Evolutionary conservation across 2,329 filamentous ascomycete genomes (phyloP).

Genomic region (Monosporascus sp.): DNA sequence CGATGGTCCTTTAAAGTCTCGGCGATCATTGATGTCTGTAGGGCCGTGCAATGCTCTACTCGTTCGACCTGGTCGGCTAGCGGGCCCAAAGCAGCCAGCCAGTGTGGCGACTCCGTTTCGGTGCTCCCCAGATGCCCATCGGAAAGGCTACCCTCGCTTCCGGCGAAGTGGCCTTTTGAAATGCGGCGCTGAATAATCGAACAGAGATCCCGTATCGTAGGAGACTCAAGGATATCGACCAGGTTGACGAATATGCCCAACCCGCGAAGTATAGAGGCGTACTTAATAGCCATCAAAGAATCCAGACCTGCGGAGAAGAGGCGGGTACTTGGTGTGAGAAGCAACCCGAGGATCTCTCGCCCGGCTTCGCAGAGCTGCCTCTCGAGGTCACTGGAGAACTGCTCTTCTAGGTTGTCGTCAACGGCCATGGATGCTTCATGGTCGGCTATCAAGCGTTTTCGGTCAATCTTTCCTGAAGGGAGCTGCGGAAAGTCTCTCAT

Average conservation of each 20-base stretch:
- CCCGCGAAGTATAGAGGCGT: conserved; percentile 60
- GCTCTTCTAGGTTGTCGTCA: conserved; percentile 14
- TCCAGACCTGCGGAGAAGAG: conserved; percentile 34
- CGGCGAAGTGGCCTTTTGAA: neutral
- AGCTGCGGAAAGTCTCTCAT: conserved; percentile 65
- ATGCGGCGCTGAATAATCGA: conserved; percentile 3
- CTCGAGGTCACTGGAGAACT: conserved; percentile 29
- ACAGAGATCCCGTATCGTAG: conserved; percentile 30
- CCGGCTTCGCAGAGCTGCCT: conserved; percentile 28
- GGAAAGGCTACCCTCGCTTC: neutral
- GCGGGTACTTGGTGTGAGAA: conserved; percentile 21
- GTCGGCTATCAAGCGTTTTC: conserved; percentile 53
- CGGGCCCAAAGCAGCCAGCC: conserved; percentile 4
- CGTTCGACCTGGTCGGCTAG: conserved; percentile 29
- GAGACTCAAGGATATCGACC: conserved; percentile 55
- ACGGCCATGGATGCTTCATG: conserved; percentile 33
- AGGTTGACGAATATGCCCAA: conserved; percentile 53
- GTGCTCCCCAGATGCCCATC: neutral
- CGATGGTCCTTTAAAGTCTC: conserved; percentile 58
- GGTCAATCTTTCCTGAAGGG: conserved; percentile 80
- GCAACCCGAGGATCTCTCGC: conserved; percentile 18
- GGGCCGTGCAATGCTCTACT: conserved; percentile 61
- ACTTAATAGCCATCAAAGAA: conserved; percentile 37
- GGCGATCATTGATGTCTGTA: conserved; percentile 76
- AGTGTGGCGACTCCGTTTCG: conserved; percentile 8